Conservation (phyloP, 2,329 filamentous ascomycete species). For the Alternaria viburni region DNA sequence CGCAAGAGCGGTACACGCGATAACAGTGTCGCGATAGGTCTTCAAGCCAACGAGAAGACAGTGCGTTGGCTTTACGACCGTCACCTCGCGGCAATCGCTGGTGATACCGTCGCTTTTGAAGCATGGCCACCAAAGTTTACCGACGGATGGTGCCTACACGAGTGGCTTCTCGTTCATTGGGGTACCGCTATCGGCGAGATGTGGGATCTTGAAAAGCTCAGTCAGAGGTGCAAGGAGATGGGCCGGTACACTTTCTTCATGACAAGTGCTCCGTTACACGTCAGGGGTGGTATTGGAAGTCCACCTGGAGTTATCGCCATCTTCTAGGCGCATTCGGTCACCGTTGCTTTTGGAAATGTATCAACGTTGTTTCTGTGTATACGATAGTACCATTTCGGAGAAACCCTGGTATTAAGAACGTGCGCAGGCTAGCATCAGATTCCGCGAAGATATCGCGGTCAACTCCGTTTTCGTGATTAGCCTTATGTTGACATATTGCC, state of each 20-base stretch:
- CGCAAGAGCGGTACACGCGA: constrained; percentile 42
- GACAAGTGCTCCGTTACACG: constrained; percentile 65
- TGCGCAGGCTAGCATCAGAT: background rate
- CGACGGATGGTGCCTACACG: constrained; percentile 43
- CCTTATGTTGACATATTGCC: background rate
- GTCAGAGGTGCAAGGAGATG: constrained; percentile 60
- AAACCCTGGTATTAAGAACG: background rate
- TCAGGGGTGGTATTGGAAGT: constrained; percentile 54
- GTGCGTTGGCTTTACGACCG: constrained; percentile 48
- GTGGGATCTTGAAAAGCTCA: constrained; percentile 58
- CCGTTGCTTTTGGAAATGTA: background rate
- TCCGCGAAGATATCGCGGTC: background rate
- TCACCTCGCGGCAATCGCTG: constrained; percentile 45
- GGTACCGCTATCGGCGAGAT: constrained; percentile 45
- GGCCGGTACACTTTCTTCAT: constrained; percentile 66
- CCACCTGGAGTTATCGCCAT: constrained; percentile 46
- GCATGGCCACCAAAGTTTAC: constrained; percentile 40
- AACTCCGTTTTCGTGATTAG: background rate
- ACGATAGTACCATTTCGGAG: background rate
- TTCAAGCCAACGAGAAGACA: constrained; percentile 41
- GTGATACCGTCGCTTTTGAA: constrained; percentile 52
- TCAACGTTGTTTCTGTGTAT: fast-evolving
- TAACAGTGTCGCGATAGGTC: constrained; percentile 39
- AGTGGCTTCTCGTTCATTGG: constrained; percentile 42
- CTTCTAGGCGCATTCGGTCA: constrained; percentile 20